Evolutionary conservation across 106 monocot species (phyloP).

Genomic region (Apostasia ramifera): DNA sequence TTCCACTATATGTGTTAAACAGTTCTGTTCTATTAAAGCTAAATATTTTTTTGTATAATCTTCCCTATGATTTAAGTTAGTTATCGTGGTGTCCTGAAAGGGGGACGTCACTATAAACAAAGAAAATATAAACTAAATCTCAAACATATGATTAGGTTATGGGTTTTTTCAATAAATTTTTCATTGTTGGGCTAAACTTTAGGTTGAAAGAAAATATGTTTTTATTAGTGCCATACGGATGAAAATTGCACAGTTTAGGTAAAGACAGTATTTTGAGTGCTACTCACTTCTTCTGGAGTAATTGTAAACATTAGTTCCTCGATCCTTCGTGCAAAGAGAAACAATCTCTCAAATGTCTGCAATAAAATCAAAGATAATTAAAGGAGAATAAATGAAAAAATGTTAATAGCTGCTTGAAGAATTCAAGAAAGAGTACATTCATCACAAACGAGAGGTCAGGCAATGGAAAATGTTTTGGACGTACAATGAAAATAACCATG

Average conservation of each 20-base stretch:
- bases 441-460: background rate
- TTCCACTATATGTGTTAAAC: too few species aligned
- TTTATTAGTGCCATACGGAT: too few species aligned
- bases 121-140: too few species aligned
- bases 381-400: background rate
- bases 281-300: constrained; percentile 77
- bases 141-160: too few species aligned
- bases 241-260: background rate
- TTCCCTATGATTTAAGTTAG: too few species aligned
- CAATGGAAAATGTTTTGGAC: constrained; percentile 8
- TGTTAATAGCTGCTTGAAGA: background rate
- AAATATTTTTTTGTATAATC: too few species aligned
- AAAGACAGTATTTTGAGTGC: background rate
- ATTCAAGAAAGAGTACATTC: background rate
- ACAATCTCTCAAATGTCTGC: constrained; percentile 91
- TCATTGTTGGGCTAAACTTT: too few species aligned
- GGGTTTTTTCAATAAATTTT: too few species aligned
- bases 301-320: constrained; percentile 76
- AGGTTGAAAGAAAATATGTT: too few species aligned
- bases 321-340: constrained; percentile 81
- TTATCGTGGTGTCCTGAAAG: too few species aligned
- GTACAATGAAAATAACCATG: constrained; percentile 83
- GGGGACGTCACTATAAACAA: too few species aligned
- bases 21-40: too few species aligned
- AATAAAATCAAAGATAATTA: constrained; percentile 10